Percentiles rank a stretch among this genome's conserved stretches.
These are phyloP conservation scores for Leishmania tarentolae DNA, from an alignment of 208 protist genomes.

Conservation along the genomic window DNA sequence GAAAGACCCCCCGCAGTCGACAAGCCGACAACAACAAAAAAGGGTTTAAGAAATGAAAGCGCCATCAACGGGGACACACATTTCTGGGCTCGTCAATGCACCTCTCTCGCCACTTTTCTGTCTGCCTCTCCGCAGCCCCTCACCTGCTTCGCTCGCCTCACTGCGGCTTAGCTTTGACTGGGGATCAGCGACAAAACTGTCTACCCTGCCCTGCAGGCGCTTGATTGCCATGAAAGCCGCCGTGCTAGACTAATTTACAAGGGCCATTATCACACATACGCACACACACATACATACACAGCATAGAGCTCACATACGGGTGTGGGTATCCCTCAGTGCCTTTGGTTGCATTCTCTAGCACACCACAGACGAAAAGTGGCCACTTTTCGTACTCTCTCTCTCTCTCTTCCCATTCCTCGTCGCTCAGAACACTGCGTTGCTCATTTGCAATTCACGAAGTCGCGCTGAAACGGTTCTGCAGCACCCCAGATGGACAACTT, in stretches of 20 bases:
- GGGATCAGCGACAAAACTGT: conserved; percentile 16
- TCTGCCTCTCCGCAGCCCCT: background rate
- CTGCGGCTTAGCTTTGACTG: conserved; percentile 29
- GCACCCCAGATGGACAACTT: background rate
- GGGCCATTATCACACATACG: background rate
- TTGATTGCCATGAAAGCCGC: conserved; percentile 3
- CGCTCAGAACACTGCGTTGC: background rate
- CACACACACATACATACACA: background rate
- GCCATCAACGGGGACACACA: background rate
- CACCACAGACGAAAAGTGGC: background rate
- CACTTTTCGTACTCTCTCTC: background rate
- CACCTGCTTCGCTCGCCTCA: background rate
- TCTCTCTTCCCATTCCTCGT: background rate
- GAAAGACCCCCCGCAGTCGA: background rate
- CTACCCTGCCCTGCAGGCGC: conserved; percentile 2
- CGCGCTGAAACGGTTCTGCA: background rate
- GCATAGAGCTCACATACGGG: background rate
- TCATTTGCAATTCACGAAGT: background rate
- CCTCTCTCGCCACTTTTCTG: background rate
- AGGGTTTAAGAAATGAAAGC: background rate
- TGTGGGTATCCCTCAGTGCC: background rate
- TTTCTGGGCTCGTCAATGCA: background rate
- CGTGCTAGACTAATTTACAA: background rate
- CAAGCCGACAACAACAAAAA: background rate
- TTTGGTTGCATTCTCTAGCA: background rate